Conservation (phyloP, 352 stramenopile genomes). For the Globisporangium spiculum region DNA sequence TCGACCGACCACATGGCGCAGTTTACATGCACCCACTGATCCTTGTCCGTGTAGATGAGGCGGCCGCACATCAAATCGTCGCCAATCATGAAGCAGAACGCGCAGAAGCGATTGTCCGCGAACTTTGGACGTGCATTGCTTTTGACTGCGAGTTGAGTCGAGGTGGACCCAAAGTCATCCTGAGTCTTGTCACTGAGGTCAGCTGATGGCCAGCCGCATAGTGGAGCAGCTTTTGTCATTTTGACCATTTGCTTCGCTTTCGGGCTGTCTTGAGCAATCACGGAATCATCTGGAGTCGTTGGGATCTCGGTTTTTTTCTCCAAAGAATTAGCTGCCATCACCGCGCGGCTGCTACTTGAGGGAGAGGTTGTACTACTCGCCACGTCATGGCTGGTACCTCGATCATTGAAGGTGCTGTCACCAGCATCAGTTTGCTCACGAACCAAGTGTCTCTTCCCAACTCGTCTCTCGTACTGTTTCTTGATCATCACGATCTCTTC, state of each 20-base stretch:
- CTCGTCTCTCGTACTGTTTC: slow-evolving; percentile 69
- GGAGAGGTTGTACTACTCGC: neutral
- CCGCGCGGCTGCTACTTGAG: neutral
- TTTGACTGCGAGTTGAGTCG: neutral
- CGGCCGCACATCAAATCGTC: slow-evolving; percentile 71
- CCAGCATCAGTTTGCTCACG: slow-evolving; percentile 29
- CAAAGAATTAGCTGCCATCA: neutral
- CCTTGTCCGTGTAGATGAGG: slow-evolving; percentile 75
- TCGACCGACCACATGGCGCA: slow-evolving; percentile 93
- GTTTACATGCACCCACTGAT: slow-evolving; percentile 91
- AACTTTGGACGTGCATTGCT: slow-evolving; percentile 18
- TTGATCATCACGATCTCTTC: slow-evolving; percentile 76
- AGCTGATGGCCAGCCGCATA: slow-evolving; percentile 39
- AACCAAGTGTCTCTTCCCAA: slow-evolving; percentile 53
- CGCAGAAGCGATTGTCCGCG: slow-evolving; percentile 72
- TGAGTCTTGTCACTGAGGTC: neutral
- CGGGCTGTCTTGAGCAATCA: neutral
- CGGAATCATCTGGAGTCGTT: neutral
- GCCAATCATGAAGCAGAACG: slow-evolving; percentile 79
- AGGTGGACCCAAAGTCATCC: neutral
- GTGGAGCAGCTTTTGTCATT: slow-evolving; percentile 40
- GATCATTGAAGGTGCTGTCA: slow-evolving; percentile 1
- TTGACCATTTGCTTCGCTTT: slow-evolving; percentile 8
- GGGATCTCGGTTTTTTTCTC: neutral
- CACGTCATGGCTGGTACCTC: neutral